Evolutionary conservation across 805 yeast genomes (phyloP).

Genomic region (Candida krabiensis): DNA sequence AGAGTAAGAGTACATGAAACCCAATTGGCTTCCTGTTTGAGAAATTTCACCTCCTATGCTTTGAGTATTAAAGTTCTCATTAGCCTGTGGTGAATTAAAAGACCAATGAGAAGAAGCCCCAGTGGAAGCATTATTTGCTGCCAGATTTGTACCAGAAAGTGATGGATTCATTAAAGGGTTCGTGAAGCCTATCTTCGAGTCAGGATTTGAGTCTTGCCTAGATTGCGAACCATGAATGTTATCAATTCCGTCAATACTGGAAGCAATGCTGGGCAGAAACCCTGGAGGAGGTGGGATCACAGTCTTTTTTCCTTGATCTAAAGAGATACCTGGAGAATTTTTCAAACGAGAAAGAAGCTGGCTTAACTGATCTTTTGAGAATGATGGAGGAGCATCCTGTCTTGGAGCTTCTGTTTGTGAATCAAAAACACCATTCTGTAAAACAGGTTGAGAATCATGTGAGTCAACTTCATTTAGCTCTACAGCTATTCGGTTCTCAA

Average conservation of each 20-base stretch:
- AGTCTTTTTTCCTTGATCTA: too few relatives aligned
- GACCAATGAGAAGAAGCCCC: constrained; percentile 16
- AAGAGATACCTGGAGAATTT: constrained; percentile 4
- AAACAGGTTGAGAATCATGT: too few relatives aligned
- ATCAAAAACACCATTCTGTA: too few relatives aligned
- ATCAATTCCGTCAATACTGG: neutral
- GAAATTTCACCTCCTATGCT: neutral
- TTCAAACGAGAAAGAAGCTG: constrained; percentile 15
- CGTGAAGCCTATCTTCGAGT: constrained; percentile 2
- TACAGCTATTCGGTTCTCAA: too few relatives aligned
- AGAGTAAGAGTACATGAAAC: constrained; percentile 1
- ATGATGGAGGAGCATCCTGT: constrained; percentile 9
- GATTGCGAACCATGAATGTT: neutral
- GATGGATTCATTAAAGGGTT: constrained; percentile 17
- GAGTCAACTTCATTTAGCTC: too few relatives aligned
- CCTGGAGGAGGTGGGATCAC: constrained; percentile 8
- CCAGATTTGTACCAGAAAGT: constrained; percentile 7
- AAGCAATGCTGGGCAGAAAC: neutral
- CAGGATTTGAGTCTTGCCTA: neutral
- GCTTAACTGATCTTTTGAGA: constrained; percentile 18
- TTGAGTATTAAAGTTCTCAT: neutral
- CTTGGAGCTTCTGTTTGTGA: too few relatives aligned
- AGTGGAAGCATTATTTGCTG: constrained; percentile 4
- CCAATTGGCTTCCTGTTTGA: constrained; percentile 4
- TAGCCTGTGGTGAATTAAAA: constrained; percentile 3